These are phyloP conservation scores for Crithidia expoeki DNA, from an alignment of 208 protist genomes.

Conservation along the genomic window DNA sequence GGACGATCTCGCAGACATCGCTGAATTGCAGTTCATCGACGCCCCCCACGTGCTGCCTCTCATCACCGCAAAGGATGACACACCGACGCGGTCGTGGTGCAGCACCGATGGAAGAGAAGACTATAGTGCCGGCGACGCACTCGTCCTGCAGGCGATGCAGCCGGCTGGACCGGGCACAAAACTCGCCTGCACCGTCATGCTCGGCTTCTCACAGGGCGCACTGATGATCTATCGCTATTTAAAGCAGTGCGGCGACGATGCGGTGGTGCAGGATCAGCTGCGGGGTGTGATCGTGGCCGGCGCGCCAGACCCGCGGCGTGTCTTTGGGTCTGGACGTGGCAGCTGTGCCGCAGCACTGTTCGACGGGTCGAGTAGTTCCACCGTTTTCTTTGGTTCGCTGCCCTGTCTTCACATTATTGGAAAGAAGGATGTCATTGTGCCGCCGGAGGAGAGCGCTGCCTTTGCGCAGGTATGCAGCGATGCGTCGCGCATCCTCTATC, in stretches of 20 bases:
- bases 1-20: slow-evolving; percentile 38
- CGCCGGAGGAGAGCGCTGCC: slow-evolving; percentile 51
- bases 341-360: neutral
- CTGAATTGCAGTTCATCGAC: slow-evolving; percentile 67
- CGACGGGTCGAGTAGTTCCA: neutral
- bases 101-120: slow-evolving; percentile 16
- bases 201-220: slow-evolving; percentile 88
- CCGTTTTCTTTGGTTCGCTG: slow-evolving; percentile 45
- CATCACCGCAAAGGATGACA: slow-evolving; percentile 46
- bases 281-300: slow-evolving; percentile 66
- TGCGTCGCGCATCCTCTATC: slow-evolving; percentile 49
- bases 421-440: slow-evolving; percentile 72
- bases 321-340: slow-evolving; percentile 33
- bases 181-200: slow-evolving; percentile 44
- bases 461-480: slow-evolving; percentile 66
- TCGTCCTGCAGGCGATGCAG: slow-evolving; percentile 43
- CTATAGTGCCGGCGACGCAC: slow-evolving; percentile 60
- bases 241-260: slow-evolving; percentile 38
- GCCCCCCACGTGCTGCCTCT: slow-evolving; percentile 59
- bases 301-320: slow-evolving; percentile 58
- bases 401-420: slow-evolving; percentile 85
- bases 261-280: slow-evolving; percentile 20
- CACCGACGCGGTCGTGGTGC: slow-evolving; percentile 71
- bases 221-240: slow-evolving; percentile 72
- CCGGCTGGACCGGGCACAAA: slow-evolving; percentile 37